These are phyloP conservation scores for Mycena epipterygia DNA, from an alignment of 768 basidiomycete species.

Conservation along the genomic window DNA sequence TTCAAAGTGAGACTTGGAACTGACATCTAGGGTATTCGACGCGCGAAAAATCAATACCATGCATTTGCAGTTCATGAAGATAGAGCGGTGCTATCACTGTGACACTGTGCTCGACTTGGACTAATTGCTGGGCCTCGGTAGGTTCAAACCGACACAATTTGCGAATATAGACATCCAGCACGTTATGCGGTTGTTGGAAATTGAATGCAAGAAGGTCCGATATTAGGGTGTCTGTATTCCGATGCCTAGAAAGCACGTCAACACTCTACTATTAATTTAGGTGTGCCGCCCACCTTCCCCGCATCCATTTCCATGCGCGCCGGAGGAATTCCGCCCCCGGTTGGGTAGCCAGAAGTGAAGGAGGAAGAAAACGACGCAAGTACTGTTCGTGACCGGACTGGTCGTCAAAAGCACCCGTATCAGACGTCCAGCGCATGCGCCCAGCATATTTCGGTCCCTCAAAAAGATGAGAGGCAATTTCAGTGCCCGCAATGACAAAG, in stretches of 20 bases:
- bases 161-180: conserved; percentile 8
- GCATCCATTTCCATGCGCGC: conserved; percentile 22
- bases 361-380: conserved; percentile 23
- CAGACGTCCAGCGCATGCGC: conserved; percentile 1
- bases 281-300: conserved; percentile 13
- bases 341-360: not conserved
- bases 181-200: conserved; percentile 19
- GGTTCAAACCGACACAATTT: not conserved
- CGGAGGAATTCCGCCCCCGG: not conserved
- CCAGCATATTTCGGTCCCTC: not conserved
- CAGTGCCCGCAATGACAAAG: conserved; percentile 4
- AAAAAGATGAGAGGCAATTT: not conserved
- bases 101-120: not conserved
- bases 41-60: not conserved
- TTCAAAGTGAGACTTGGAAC: not conserved
- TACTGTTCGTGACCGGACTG: conserved; percentile 3
- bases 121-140: not conserved
- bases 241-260: conserved; percentile 11
- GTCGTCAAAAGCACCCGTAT: conserved; percentile 29
- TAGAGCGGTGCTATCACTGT: not conserved
- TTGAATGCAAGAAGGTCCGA: not conserved
- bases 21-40: not conserved
- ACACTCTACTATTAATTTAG: not conserved
- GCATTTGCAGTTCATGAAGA: not conserved
- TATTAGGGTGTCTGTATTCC: conserved; percentile 20